Percentiles rank a stretch among this genome's conserved stretches.
Conservation (phyloP, 2,329 filamentous ascomycete genomes). For the Neofusicoccum parvum region DNA sequence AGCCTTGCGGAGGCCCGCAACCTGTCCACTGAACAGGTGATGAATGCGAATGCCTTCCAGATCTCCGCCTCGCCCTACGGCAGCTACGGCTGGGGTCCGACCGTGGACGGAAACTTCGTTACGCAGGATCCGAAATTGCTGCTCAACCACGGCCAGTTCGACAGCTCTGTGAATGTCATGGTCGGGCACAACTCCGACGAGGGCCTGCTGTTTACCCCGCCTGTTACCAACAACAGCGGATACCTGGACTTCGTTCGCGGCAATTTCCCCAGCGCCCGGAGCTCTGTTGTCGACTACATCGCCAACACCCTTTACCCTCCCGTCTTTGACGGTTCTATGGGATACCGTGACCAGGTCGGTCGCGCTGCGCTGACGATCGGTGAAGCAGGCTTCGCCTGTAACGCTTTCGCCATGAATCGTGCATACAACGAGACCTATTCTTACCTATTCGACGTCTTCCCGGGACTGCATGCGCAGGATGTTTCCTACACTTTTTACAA, state of each 20-base stretch:
- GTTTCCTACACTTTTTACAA: constrained; percentile 46
- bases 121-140: constrained; percentile 35
- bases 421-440: constrained; percentile 53
- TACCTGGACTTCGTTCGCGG: constrained; percentile 31
- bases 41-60: constrained; percentile 38
- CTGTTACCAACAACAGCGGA: constrained; percentile 21
- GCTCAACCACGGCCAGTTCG: constrained; percentile 40
- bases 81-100: constrained; percentile 35
- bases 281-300: constrained; percentile 44
- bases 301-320: constrained; percentile 52
- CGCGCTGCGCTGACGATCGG: constrained; percentile 46
- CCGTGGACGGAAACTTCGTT: constrained; percentile 37
- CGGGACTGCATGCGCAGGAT: constrained; percentile 57
- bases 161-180: constrained; percentile 38
- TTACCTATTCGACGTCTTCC: constrained; percentile 57
- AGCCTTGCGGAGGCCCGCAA: constrained; percentile 38
- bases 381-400: constrained; percentile 55
- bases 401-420: constrained; percentile 53
- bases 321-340: constrained; percentile 48
- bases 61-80: constrained; percentile 36
- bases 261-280: constrained; percentile 35
- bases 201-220: constrained; percentile 40
- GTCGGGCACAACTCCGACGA: constrained; percentile 50
- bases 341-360: constrained; percentile 49
- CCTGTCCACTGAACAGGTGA: constrained; percentile 34